phyloP scores from a whole-genome alignment of 2,329 filamentous ascomycete species.

The Chrysosporium queenslandicum region DNA sequence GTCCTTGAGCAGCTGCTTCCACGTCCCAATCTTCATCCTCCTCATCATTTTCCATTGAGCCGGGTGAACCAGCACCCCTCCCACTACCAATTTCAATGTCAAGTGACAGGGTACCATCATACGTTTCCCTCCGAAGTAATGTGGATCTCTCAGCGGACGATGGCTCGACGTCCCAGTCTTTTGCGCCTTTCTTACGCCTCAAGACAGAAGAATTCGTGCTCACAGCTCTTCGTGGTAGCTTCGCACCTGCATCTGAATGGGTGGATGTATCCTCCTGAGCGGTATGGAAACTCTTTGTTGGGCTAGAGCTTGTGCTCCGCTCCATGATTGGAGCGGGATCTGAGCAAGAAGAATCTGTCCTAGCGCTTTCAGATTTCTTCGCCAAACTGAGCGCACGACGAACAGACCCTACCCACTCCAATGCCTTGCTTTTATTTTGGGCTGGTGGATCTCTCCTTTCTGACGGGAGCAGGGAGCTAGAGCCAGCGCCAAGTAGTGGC shows the following conservation, averaged over 20 bases:
- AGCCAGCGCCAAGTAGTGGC: conserved; percentile 40
- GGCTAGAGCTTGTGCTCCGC: conserved; percentile 22
- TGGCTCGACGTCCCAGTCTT: conserved; percentile 42
- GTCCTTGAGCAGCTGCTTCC: conserved; percentile 59
- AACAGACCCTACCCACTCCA: conserved; percentile 59
- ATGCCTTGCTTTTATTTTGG: conserved; percentile 40
- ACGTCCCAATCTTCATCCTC: conserved; percentile 61
- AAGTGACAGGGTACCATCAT: conserved; percentile 5
- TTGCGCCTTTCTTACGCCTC: conserved; percentile 42
- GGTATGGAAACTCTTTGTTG: conserved; percentile 19
- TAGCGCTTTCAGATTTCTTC: conserved; percentile 17
- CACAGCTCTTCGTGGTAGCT: conserved; percentile 37
- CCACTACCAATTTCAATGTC: conserved; percentile 7
- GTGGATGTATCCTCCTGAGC: conserved; percentile 6
- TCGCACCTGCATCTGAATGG: conserved; percentile 8
- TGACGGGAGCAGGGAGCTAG: conserved; percentile 22
- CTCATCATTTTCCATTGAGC: conserved; percentile 20
- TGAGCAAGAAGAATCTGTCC: conserved; percentile 1
- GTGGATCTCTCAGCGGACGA: conserved; percentile 13
- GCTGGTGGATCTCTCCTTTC: conserved; percentile 20
- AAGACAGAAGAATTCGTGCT: conserved; percentile 41
- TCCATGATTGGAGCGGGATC: conserved; percentile 4
- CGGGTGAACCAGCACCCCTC: conserved; percentile 9
- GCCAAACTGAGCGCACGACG: conserved; percentile 49
- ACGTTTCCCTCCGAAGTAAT: conserved; percentile 12